Percentiles rank a stretch among this genome's conserved stretches.
Conservation (phyloP, 2,329 filamentous ascomycete species). For the Aspergillus eucalypticola region DNA sequence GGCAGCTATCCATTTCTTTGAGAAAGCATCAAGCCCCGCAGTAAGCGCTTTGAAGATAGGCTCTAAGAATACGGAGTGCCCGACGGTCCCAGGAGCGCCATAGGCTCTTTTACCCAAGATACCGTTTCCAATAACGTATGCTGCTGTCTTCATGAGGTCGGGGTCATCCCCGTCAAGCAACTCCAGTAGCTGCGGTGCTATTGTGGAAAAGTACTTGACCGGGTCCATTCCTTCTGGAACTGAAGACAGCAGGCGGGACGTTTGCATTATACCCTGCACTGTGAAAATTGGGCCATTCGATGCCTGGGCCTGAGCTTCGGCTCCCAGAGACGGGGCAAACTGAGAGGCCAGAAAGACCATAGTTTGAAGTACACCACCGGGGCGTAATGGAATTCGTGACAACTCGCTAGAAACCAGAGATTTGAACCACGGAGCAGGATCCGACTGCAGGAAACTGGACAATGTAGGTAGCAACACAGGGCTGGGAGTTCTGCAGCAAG, state of each 20-base stretch:
- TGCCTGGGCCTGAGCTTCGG: constrained; percentile 30
- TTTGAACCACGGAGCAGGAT: constrained; percentile 43
- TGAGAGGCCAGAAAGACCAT: constrained; percentile 46
- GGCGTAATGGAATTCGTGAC: constrained; percentile 42
- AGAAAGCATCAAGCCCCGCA: constrained; percentile 29
- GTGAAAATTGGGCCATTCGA: constrained; percentile 43
- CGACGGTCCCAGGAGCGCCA: constrained; percentile 42
- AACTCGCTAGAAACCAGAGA: constrained; percentile 37
- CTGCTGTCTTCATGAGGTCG: constrained; percentile 44
- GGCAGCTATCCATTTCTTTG: constrained; percentile 30
- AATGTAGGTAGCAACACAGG: constrained; percentile 37
- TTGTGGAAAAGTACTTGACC: constrained; percentile 37
- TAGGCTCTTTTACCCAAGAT: constrained; percentile 43
- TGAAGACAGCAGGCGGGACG: constrained; percentile 44
- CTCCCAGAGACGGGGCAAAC: constrained; percentile 42
- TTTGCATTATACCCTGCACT: constrained; percentile 48
- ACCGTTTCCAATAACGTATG: constrained; percentile 47
- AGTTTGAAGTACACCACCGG: constrained; percentile 44
- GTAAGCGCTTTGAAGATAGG: constrained; percentile 42
- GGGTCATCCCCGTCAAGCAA: constrained; percentile 43
- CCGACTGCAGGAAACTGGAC: constrained; percentile 40
- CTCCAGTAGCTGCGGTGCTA: constrained; percentile 42
- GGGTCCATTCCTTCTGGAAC: constrained; percentile 42
- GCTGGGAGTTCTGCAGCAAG: constrained; percentile 36
- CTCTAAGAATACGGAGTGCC: constrained; percentile 44